These are phyloP conservation scores for Cercospora nicotianae DNA, from an alignment of 2,329 filamentous ascomycete species.

Conservation along the genomic window DNA sequence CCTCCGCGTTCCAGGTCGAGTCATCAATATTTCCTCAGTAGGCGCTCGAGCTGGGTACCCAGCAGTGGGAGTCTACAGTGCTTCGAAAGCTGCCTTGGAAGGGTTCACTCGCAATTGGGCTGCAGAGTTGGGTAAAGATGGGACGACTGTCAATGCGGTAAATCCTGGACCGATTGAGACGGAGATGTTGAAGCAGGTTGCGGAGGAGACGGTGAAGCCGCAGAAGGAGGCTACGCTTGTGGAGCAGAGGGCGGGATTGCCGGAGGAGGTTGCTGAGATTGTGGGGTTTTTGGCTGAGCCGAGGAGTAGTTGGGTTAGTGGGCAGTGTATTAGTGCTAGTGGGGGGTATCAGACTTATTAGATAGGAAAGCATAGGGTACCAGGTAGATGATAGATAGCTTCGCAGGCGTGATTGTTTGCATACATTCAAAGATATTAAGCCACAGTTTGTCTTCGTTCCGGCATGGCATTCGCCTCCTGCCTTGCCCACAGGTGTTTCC, in stretches of 20 bases:
- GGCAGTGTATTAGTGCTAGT: slow-evolving; percentile 57
- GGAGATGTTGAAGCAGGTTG: slow-evolving; percentile 58
- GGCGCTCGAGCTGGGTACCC: slow-evolving; percentile 52
- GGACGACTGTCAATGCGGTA: slow-evolving; percentile 63
- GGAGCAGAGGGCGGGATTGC: slow-evolving; percentile 52
- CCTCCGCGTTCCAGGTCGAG: slow-evolving; percentile 50
- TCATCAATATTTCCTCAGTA: slow-evolving; percentile 62
- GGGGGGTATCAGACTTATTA: slow-evolving; percentile 45
- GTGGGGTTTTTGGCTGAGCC: slow-evolving; percentile 56
- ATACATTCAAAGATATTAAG: neutral
- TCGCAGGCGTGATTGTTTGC: neutral
- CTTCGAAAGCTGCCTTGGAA: slow-evolving; percentile 62
- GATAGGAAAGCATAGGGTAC: neutral
- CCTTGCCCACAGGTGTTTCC: neutral
- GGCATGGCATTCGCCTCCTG: neutral
- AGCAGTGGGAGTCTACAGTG: slow-evolving; percentile 53
- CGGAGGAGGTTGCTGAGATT: slow-evolving; percentile 57
- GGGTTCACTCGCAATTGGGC: slow-evolving; percentile 61
- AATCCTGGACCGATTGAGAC: slow-evolving; percentile 60
- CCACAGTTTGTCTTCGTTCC: too few relatives aligned
- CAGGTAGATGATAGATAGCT: neutral
- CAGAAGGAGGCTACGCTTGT: slow-evolving; percentile 56
- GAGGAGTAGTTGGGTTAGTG: slow-evolving; percentile 41
- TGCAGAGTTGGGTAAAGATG: slow-evolving; percentile 56
- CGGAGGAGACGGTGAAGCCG: slow-evolving; percentile 50